Base-by-base conservation (phyloP, 176 grass and related monocot genomes). In the Puccinellia tenuiflora region DNA sequence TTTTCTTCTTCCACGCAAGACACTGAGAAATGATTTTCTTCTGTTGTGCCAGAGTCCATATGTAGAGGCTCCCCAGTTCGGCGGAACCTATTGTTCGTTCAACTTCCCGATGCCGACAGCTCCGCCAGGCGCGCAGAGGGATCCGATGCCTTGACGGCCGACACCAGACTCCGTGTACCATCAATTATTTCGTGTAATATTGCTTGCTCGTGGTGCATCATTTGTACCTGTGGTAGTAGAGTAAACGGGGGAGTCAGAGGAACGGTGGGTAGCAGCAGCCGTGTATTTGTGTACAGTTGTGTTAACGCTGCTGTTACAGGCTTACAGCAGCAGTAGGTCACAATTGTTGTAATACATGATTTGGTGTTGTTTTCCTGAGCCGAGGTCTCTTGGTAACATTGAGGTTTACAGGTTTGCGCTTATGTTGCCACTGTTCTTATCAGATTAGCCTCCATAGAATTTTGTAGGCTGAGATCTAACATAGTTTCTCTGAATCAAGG, bases 61-160 rank as follows among this genome's bases (percentile, higher is more conserved):
- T 70, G 96, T 99, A 80, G 91, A 99, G 85, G 91, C 93, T 3
- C 96, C 96, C 62, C 91, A 68, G 73, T 91, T 96, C 39, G 86
- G 68, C 0, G 93, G 85, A 90, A 39, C 86, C 82, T 68, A 85
- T 33, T 97, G 42, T 62, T 63, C 85, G 0, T 87, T 83, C 40
- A 84, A 87, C 81, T 94, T 99, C 16, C 96, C 96, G 9, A 99
- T 96, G 89, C 96, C 96, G 43, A 90, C 89, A 6, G 87, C 96
- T 75, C 96, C 96, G 55, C 96, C 96, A 7, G 96, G 93, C 20
- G 93, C 89, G 0, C 91, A 92, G 46, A 92, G 91, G 89, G 85
- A 92, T 81, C 60, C 82, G 25, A 64, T 82, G 73, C 83, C 83
- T 31, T 86, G 88, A 90, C 5, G 39, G 35, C 55, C 37, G 43